Evolutionary conservation across 2,329 filamentous ascomycete species (phyloP).

Genomic region (Trichoderma asperellum): DNA sequence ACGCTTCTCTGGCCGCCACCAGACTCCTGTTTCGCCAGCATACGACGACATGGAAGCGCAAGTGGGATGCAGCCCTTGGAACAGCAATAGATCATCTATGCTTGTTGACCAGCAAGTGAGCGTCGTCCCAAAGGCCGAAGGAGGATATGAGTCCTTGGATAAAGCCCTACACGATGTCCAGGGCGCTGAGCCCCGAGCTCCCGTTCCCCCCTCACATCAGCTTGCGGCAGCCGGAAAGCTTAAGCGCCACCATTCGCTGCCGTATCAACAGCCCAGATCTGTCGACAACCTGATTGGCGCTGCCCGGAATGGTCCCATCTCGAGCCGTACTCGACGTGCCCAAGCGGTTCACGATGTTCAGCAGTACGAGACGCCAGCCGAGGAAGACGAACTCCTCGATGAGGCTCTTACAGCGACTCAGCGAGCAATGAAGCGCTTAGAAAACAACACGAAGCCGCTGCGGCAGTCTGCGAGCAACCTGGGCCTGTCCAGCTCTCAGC

Average conservation of each 20-base stretch:
- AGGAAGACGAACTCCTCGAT: constrained; percentile 93
- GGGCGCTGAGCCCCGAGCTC: constrained; percentile 52
- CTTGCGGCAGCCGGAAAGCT: constrained; percentile 54
- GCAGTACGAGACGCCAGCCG: constrained; percentile 91
- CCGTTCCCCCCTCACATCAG: constrained; percentile 59
- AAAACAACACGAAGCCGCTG: constrained; percentile 47
- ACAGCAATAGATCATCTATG: constrained; percentile 82
- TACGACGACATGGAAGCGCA: constrained; percentile 92
- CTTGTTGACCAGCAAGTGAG: constrained; percentile 65
- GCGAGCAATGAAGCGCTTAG: constrained; percentile 73
- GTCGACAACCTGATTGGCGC: constrained; percentile 65
- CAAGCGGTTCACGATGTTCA: constrained; percentile 74
- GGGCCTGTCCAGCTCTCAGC: constrained; percentile 53
- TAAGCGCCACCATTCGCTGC: constrained; percentile 68
- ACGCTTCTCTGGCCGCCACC: constrained; percentile 88
- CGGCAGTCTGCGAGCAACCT: constrained; percentile 68
- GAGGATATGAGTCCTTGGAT: constrained; percentile 61
- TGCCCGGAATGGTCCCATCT: constrained; percentile 65
- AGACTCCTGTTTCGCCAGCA: constrained; percentile 75
- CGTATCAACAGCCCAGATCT: constrained; percentile 64
- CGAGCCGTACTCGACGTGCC: constrained; percentile 78
- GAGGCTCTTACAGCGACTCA: constrained; percentile 82
- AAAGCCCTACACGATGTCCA: constrained; percentile 61
- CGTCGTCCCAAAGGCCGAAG: constrained; percentile 57
- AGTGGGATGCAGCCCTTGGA: constrained; percentile 88